phyloP scores from a whole-genome alignment of 2,329 filamentous ascomycete species.

The Coleophoma crateriformis region DNA sequence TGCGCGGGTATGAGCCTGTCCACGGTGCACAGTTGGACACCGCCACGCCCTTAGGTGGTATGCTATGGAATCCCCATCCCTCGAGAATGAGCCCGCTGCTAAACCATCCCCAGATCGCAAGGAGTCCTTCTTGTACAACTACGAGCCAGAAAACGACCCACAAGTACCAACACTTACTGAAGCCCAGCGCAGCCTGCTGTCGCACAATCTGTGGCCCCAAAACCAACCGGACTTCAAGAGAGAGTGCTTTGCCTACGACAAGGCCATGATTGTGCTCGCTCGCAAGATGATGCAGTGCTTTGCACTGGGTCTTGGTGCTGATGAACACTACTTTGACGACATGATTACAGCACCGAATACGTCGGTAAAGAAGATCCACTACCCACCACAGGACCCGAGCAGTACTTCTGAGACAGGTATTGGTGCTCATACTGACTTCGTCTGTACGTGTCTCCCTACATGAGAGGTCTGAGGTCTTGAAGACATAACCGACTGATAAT shows the following conservation, averaged over 20 bases:
- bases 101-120: conserved; percentile 4
- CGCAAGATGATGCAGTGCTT: conserved; percentile 43
- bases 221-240: conserved; percentile 30
- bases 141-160: conserved; percentile 8
- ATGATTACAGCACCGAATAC: conserved; percentile 42
- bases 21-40: background rate
- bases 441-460: conserved; percentile 20
- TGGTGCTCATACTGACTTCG: conserved; percentile 37
- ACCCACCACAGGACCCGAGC: conserved; percentile 13
- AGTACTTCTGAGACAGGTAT: conserved; percentile 22
- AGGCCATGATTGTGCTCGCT: conserved; percentile 28
- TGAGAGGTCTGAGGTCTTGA: background rate
- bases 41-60: conserved; percentile 29
- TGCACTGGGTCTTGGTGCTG: conserved; percentile 44
- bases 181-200: conserved; percentile 9
- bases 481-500: too few relatives aligned
- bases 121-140: conserved; percentile 11
- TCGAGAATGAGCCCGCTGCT: background rate
- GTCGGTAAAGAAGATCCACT: conserved; percentile 28
- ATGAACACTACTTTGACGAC: conserved; percentile 45
- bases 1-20: conserved; percentile 1
- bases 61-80: conserved; percentile 24
- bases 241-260: conserved; percentile 29
- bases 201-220: conserved; percentile 22
- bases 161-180: conserved; percentile 2